A percentile compares a stretch with the other conserved stretches of the same genome.
phyloP scores from a whole-genome alignment of 2,329 filamentous ascomycete species.

The Cytospora paraplurivora region DNA sequence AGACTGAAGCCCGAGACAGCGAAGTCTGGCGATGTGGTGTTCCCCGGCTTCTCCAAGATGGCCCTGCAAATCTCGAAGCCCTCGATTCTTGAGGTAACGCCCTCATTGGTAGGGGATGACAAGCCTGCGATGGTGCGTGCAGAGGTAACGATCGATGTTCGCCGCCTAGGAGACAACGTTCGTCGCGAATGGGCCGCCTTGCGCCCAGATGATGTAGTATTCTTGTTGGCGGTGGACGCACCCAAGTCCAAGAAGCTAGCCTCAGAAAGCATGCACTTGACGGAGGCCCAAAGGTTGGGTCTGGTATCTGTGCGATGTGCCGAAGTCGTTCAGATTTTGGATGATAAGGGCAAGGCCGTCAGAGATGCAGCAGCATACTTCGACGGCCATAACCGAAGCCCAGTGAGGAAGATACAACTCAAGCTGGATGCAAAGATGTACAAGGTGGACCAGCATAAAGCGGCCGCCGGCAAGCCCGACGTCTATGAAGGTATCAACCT shows the following conservation, averaged over 20 bases:
- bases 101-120: constrained; percentile 78
- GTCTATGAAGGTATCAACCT: constrained; percentile 86
- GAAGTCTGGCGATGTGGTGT: constrained; percentile 67
- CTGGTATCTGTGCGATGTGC: constrained; percentile 76
- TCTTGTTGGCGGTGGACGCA: constrained; percentile 76
- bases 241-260: constrained; percentile 52
- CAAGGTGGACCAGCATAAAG: constrained; percentile 70
- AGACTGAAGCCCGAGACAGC: constrained; percentile 71
- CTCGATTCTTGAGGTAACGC: constrained; percentile 82
- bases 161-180: constrained; percentile 72
- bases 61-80: constrained; percentile 84
- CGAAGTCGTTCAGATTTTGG: constrained; percentile 81
- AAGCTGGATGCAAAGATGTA: constrained; percentile 80
- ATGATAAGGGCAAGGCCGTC: constrained; percentile 78
- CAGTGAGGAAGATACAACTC: constrained; percentile 71
- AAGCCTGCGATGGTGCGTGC: constrained; percentile 83
- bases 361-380: constrained; percentile 63
- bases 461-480: constrained; percentile 68
- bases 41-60: constrained; percentile 89
- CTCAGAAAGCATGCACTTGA: constrained; percentile 51
- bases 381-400: constrained; percentile 64
- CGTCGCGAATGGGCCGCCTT: constrained; percentile 89
- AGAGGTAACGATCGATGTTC: constrained; percentile 83
- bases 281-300: constrained; percentile 63
- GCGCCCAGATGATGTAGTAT: constrained; percentile 85